Conservation (phyloP, 768 basidiomycete genomes). For the Suillus cothurnatus region DNA sequence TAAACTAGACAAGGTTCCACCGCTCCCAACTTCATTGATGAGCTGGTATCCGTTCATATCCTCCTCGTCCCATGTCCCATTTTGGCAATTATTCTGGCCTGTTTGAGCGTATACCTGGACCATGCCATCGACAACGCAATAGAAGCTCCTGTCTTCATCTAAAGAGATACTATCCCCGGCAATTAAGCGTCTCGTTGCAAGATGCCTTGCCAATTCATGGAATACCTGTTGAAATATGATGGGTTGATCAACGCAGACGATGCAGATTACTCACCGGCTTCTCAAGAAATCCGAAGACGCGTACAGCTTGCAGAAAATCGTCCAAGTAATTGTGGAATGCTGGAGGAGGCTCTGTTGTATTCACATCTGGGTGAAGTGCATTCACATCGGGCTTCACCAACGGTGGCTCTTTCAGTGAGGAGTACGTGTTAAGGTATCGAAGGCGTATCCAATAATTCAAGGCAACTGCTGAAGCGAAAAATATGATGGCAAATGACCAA, state of each 20-base stretch:
- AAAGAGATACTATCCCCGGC: slow-evolving; percentile 94
- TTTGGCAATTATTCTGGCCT: slow-evolving; percentile 50
- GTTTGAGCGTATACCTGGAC: slow-evolving; percentile 90
- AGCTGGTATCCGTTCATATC: slow-evolving; percentile 96
- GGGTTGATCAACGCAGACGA: not conserved
- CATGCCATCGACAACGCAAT: slow-evolving; percentile 97
- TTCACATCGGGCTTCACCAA: slow-evolving; percentile 81
- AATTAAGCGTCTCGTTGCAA: slow-evolving; percentile 93
- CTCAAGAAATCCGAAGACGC: slow-evolving; percentile 96
- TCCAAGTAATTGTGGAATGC: slow-evolving; percentile 96
- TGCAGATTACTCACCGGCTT: slow-evolving; percentile 70
- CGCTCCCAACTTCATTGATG: slow-evolving; percentile 93
- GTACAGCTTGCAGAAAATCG: slow-evolving; percentile 94
- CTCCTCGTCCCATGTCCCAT: slow-evolving; percentile 75
- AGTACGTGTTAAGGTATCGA: slow-evolving; percentile 76
- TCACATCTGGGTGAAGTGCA: slow-evolving; percentile 91
- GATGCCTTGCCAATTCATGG: slow-evolving; percentile 93
- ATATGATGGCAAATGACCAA: slow-evolving; percentile 84
- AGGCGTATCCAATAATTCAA: slow-evolving; percentile 86
- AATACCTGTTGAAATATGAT: slow-evolving; percentile 63
- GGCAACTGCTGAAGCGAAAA: slow-evolving; percentile 62
- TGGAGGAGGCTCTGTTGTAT: slow-evolving; percentile 67
- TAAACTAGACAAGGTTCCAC: slow-evolving; percentile 92
- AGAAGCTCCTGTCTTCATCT: slow-evolving; percentile 92
- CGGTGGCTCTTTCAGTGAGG: slow-evolving; percentile 78